Evolutionary conservation across 495 filamentous ascomycete genomes (phyloP).

Genomic region (Cercophora samala): DNA sequence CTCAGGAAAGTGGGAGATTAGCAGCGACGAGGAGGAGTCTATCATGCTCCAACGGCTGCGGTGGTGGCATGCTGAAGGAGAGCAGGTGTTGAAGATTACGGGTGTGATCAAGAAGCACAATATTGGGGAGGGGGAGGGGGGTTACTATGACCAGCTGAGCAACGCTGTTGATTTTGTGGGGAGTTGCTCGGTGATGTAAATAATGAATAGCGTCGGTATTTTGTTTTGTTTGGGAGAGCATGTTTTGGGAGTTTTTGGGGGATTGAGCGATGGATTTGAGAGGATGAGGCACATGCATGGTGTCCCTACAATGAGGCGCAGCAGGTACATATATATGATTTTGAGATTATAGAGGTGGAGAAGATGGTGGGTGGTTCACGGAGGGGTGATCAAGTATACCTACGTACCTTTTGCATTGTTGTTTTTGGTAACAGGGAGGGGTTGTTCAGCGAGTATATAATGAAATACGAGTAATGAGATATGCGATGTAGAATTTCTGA

Average conservation of each 20-base stretch:
- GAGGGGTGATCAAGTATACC: too few species aligned
- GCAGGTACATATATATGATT: too few species aligned
- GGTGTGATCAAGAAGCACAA: conserved; percentile 59
- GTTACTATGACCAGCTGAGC: conserved; percentile 46
- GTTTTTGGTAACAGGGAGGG: too few species aligned
- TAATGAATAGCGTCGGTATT: background rate
- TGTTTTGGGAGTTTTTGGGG: conserved; percentile 1
- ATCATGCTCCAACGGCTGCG: conserved; percentile 67
- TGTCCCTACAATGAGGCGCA: too few species aligned
- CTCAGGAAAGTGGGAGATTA: conserved; percentile 86
- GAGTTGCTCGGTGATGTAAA: conserved; percentile 45
- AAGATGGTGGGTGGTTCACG: too few species aligned
- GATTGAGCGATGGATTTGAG: background rate
- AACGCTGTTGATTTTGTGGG: conserved; percentile 29
- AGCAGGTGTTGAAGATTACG: conserved; percentile 74
- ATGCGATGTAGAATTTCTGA: too few species aligned
- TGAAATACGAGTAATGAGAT: too few species aligned
- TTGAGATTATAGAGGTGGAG: too few species aligned
- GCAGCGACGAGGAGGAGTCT: conserved; percentile 61
- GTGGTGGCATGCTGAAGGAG: conserved; percentile 89
- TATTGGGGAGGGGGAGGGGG: conserved; percentile 36
- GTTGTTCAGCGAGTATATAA: too few species aligned
- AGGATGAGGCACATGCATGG: background rate
- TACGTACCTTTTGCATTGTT: too few species aligned
- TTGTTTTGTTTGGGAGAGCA: conserved; percentile 1